Percentiles rank a stretch among this genome's conserved stretches.
Evolutionary conservation across 768 basidiomycete species (phyloP).

Genomic region (Rhodotorula kratochvilovae): DNA sequence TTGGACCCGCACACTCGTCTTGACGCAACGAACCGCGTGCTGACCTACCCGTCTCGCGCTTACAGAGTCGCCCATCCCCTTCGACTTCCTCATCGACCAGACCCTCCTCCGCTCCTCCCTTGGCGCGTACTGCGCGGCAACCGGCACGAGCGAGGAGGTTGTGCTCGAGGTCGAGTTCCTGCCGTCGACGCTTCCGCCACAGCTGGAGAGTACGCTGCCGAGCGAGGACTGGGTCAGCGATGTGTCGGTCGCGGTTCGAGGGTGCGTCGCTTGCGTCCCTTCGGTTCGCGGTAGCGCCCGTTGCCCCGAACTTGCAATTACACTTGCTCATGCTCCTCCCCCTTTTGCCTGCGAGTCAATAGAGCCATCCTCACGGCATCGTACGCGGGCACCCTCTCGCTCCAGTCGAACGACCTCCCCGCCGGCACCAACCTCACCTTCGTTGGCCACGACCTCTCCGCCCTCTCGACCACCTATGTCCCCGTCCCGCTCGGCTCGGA

Average conservation of each 20-base stretch:
- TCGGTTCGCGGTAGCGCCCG: background rate
- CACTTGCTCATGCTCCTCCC: conserved; percentile 3
- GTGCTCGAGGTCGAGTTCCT: conserved; percentile 89
- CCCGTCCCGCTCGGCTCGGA: conserved; percentile 43
- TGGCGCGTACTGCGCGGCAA: conserved; percentile 55
- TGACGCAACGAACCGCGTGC: background rate
- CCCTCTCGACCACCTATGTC: conserved; percentile 62
- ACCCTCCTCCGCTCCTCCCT: conserved; percentile 63
- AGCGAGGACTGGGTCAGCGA: conserved; percentile 94
- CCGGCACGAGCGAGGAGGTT: conserved; percentile 77
- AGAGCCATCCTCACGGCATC: conserved; percentile 59
- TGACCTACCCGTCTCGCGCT: background rate
- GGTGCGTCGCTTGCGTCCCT: conserved; percentile 23
- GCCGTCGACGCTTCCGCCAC: conserved; percentile 78
- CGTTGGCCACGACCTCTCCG: conserved; percentile 60
- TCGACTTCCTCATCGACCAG: conserved; percentile 73
- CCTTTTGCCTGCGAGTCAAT: background rate
- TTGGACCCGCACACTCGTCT: background rate
- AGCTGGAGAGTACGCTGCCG: conserved; percentile 69
- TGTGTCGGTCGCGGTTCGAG: conserved; percentile 46
- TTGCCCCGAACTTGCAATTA: background rate
- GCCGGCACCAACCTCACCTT: conserved; percentile 56
- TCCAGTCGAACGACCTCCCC: conserved; percentile 62
- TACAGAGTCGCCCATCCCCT: conserved; percentile 62
- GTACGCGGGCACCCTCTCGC: conserved; percentile 71